phyloP scores from a whole-genome alignment of 2,329 filamentous ascomycete species.

The Fusarium coffeatum region DNA sequence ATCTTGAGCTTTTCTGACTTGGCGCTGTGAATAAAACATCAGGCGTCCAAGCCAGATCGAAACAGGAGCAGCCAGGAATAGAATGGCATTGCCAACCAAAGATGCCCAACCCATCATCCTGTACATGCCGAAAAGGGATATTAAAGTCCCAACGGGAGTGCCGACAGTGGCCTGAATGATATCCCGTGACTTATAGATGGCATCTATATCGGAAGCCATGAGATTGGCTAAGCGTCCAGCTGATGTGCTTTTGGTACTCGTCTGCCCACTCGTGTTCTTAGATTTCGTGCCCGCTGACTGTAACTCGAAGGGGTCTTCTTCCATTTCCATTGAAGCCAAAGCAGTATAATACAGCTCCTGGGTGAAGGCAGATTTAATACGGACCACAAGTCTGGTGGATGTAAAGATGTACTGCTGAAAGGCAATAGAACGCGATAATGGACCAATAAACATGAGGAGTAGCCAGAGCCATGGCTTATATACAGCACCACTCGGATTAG shows the following conservation, averaged over 20 bases:
- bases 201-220: slow-evolving; percentile 69
- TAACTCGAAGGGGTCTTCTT: slow-evolving; percentile 62
- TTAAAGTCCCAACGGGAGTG: slow-evolving; percentile 59
- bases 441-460: slow-evolving; percentile 64
- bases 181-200: slow-evolving; percentile 64
- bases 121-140: slow-evolving; percentile 65
- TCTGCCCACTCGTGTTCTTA: slow-evolving; percentile 45
- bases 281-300: slow-evolving; percentile 42
- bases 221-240: slow-evolving; percentile 66
- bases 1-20: slow-evolving; percentile 67
- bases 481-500: slow-evolving; percentile 56
- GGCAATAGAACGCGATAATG: slow-evolving; percentile 59
- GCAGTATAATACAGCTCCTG: slow-evolving; percentile 69
- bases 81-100: slow-evolving; percentile 61
- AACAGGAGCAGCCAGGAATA: slow-evolving; percentile 62
- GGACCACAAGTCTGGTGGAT: slow-evolving; percentile 66
- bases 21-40: slow-evolving; percentile 63
- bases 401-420: slow-evolving; percentile 70
- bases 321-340: slow-evolving; percentile 66
- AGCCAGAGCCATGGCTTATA: slow-evolving; percentile 66
- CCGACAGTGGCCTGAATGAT: slow-evolving; percentile 60
- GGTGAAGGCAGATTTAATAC: slow-evolving; percentile 66
- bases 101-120: slow-evolving; percentile 67
- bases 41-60: slow-evolving; percentile 61
- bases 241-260: slow-evolving; percentile 54